A percentile compares a stretch with the other conserved stretches of the same genome.
These are phyloP conservation scores for Pisolithus tinctorius DNA, from an alignment of 768 basidiomycete genomes.

Conservation along the genomic window DNA sequence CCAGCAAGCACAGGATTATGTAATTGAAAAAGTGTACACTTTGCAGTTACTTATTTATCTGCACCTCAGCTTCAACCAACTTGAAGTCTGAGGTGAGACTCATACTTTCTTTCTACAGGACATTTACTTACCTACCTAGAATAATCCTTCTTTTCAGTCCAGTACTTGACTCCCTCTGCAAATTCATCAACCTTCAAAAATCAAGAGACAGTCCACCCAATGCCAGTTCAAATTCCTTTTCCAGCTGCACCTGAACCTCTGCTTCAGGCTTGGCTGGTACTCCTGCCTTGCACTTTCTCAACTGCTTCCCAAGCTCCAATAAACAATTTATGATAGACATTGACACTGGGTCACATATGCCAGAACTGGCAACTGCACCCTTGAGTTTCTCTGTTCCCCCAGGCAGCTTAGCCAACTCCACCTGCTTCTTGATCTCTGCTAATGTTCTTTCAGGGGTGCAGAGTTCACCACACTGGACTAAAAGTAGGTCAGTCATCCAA, in stretches of 20 bases:
- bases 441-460: background rate
- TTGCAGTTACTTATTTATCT: too few species aligned
- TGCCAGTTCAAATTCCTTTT: conserved; percentile 1
- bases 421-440: background rate
- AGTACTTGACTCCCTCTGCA: too few species aligned
- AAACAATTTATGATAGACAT: too few species aligned
- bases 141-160: too few species aligned
- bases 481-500: too few species aligned
- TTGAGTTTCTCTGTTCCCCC: conserved; percentile 4
- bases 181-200: too few species aligned
- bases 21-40: too few species aligned
- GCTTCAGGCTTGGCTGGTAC: background rate
- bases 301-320: background rate
- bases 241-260: background rate
- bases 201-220: conserved; percentile 4
- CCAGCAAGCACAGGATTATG: too few species aligned
- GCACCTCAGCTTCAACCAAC: too few species aligned
- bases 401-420: background rate
- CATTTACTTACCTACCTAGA: too few species aligned
- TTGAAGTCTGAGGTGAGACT: too few species aligned
- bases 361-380: background rate
- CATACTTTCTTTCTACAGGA: too few species aligned
- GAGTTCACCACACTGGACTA: background rate
- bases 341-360: background rate
- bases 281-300: conserved; percentile 3